Base-by-base conservation (phyloP, 2,329 filamentous ascomycete species). In the Helotiales sp. region DNA sequence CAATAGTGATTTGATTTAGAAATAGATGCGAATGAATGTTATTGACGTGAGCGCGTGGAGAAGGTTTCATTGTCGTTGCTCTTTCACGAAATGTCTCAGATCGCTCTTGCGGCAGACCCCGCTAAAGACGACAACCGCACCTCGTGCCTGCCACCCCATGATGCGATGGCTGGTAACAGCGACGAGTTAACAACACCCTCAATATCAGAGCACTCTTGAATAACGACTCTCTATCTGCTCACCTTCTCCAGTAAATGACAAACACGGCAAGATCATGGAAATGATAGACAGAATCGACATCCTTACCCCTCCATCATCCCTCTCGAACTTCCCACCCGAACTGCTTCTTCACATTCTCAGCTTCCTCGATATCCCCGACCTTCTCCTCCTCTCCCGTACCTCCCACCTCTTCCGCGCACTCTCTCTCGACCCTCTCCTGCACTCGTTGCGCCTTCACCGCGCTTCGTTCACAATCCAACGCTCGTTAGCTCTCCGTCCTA, bases 391-490 rank as follows among this genome's bases (percentile, higher is more conserved):
- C 34, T 74, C 75, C 31, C 72, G 77, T 59, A 66, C 63, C 55
- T 66, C 64, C 24, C 87, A 82, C 68, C 80, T 80, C 59, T 78
- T 91, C 52, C 84, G 87, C 62, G 70, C 73, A 42, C 78, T 90
- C 49, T 85, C 84, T 24, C 76, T 84, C 42, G 79, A 86, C 40
- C 88, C 87, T n/a, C 77, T 89, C 54, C 75, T 90, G 15, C 87
- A 89, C 69, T 75, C 75, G 53, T 76, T 81, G 62, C 86, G 87
- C 47, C 80, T 89, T 19, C 84, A 80, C 50, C 79, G 76, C 62
- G 81, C 78, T 33, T 82, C 84, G 33, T 66, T 74, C 31, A 71
- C 77, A 3, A 79, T 91, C 3, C 77, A 80, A 4, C 79, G 80
- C 15, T 75, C 84, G 30, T 77, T 90, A 10, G 75, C 76, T 7